These are phyloP conservation scores for Mycocentrospora acerina DNA, from an alignment of 2,329 filamentous ascomycete genomes.

Conservation along the genomic window DNA sequence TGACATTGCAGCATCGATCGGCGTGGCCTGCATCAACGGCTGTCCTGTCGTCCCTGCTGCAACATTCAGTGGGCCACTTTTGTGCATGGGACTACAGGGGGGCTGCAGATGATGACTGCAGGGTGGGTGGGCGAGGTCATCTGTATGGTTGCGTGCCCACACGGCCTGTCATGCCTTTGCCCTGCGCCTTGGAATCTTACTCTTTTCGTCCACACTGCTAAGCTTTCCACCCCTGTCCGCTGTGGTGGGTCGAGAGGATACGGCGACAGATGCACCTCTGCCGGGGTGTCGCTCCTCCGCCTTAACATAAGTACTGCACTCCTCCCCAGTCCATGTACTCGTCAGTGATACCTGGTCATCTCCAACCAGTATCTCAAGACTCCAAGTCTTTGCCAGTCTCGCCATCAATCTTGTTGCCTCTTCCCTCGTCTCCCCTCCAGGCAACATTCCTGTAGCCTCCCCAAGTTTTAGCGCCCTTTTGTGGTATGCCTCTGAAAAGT, in stretches of 20 bases:
- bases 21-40: conserved; percentile 35
- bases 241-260: conserved; percentile 35
- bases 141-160: conserved; percentile 29
- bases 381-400: conserved; percentile 10
- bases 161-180: conserved; percentile 27
- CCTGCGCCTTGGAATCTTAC: conserved; percentile 31
- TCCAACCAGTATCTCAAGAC: conserved; percentile 21
- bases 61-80: conserved; percentile 27
- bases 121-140: conserved; percentile 26
- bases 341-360: conserved; percentile 18
- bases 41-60: conserved; percentile 23
- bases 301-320: conserved; percentile 34
- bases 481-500: conserved; percentile 12
- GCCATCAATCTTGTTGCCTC: conserved; percentile 14
- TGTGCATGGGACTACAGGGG: conserved; percentile 22
- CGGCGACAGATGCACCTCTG: conserved; percentile 21
- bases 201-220: conserved; percentile 34
- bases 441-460: conserved; percentile 4
- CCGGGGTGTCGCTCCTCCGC: conserved; percentile 16
- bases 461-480: conserved; percentile 30
- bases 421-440: conserved; percentile 7
- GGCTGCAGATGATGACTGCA: conserved; percentile 29
- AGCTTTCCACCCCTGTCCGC: conserved; percentile 40
- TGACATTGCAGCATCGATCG: conserved; percentile 24
- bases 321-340: conserved; percentile 16